phyloP scores from a whole-genome alignment of 169 alveolate species.

The Plasmodium falciparum region DNA sequence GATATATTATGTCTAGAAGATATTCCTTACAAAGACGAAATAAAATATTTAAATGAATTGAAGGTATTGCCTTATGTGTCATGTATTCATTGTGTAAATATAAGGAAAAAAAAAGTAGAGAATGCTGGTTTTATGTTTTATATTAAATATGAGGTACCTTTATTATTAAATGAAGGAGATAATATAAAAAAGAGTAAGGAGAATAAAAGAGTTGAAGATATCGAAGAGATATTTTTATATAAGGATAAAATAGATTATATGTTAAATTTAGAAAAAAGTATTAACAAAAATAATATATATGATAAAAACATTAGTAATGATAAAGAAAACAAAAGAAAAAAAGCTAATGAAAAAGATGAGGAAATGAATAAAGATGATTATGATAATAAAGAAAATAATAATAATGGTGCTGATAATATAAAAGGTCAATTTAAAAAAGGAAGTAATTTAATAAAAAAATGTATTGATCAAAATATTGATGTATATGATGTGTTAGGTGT shows the following conservation, averaged over 20 bases:
- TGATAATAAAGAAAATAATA: constrained; percentile 26
- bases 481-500: constrained; percentile 83
- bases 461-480: constrained; percentile 79
- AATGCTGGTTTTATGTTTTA: constrained; percentile 86
- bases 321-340: constrained; percentile 10
- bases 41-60: constrained; percentile 14
- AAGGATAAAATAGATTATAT: constrained; percentile 58
- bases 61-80: constrained; percentile 12
- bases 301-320: background rate
- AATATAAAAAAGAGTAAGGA: constrained; percentile 24
- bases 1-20: constrained; percentile 36
- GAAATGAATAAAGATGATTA: background rate
- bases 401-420: constrained; percentile 20
- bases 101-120: constrained; percentile 76
- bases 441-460: constrained; percentile 78
- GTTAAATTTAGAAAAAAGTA: background rate
- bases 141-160: constrained; percentile 75
- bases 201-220: background rate
- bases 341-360: constrained; percentile 12
- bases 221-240: constrained; percentile 68
- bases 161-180: constrained; percentile 3
- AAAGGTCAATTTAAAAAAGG: constrained; percentile 42
- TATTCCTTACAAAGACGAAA: constrained; percentile 18
- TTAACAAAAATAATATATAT: background rate
- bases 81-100: constrained; percentile 10